phyloP scores from a whole-genome alignment of 2,329 filamentous ascomycete species.

The Didymella glomerata region DNA sequence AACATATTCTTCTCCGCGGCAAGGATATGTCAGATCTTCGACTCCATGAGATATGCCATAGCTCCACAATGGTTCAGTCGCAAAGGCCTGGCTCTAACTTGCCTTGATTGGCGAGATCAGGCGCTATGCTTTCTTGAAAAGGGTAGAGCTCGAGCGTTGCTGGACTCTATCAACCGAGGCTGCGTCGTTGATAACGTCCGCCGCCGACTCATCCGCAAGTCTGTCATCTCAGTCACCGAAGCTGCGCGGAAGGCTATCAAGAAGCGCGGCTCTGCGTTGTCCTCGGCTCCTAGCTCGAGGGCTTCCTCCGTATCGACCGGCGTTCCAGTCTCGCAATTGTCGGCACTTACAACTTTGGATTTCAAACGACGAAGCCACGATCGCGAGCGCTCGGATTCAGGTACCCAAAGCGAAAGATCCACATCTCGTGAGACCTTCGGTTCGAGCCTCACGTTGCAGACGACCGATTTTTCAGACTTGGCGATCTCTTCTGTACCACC shows the following conservation, averaged over 20 bases:
- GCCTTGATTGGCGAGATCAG: constrained; percentile 3
- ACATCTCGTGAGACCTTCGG: too few relatives aligned
- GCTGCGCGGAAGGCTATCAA: not conserved
- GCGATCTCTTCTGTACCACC: not conserved
- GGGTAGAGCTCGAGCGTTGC: constrained; percentile 2
- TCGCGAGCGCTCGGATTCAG: not conserved
- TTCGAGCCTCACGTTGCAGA: not conserved
- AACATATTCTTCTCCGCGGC: constrained; percentile 8
- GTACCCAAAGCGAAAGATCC: not conserved
- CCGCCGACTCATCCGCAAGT: not conserved
- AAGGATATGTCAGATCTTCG: constrained; percentile 1
- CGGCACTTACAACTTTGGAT: not conserved
- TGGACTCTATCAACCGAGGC: constrained; percentile 3
- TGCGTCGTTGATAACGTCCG: not conserved
- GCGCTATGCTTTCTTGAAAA: constrained; percentile 3
- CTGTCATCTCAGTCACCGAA: not conserved
- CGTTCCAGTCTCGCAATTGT: not conserved
- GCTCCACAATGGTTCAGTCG: not conserved
- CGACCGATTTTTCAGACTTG: not conserved
- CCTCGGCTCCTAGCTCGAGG: not conserved
- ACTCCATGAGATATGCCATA: not conserved
- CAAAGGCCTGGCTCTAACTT: not conserved
- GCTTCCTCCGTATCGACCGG: not conserved
- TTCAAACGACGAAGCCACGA: not conserved
- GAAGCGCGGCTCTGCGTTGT: not conserved